phyloP scores from a whole-genome alignment of 176 grass and related monocot species.

The Carex parvula region DNA sequence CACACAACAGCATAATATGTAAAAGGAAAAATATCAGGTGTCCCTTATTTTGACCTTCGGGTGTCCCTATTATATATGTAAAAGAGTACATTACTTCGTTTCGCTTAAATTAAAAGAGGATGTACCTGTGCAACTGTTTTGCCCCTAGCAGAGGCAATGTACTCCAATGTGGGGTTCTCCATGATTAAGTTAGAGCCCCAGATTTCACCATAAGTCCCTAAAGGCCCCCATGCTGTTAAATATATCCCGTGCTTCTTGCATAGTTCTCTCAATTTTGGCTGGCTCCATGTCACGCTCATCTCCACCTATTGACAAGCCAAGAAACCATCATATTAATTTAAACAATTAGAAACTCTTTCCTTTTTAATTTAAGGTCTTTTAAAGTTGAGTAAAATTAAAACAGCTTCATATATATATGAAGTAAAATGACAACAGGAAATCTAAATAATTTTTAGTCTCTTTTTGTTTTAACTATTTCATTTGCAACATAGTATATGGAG shows the following conservation, averaged over 20 bases:
- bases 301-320: constrained; percentile 38
- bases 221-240: constrained; percentile 49
- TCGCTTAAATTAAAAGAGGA: too few relatives aligned
- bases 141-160: constrained; percentile 37
- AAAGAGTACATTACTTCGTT: neutral
- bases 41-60: too few relatives aligned
- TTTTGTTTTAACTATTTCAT: neutral
- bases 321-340: neutral
- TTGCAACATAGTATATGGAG: neutral
- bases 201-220: constrained; percentile 31
- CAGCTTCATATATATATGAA: neutral
- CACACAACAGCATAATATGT: neutral
- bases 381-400: neutral
- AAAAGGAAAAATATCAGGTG: too few relatives aligned
- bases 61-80: neutral
- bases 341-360: neutral
- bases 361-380: neutral
- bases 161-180: constrained; percentile 39
- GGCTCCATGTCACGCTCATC: constrained; percentile 57
- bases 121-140: constrained; percentile 62
- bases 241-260: constrained; percentile 44
- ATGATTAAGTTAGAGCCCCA: constrained; percentile 59
- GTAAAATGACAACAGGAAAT: neutral
- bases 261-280: constrained; percentile 52
- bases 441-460: neutral